Percentiles rank a stretch among this genome's conserved stretches.
Evolutionary conservation across 2,329 filamentous ascomycete genomes (phyloP).

Genomic region (Pseudogymnoascus sp.): DNA sequence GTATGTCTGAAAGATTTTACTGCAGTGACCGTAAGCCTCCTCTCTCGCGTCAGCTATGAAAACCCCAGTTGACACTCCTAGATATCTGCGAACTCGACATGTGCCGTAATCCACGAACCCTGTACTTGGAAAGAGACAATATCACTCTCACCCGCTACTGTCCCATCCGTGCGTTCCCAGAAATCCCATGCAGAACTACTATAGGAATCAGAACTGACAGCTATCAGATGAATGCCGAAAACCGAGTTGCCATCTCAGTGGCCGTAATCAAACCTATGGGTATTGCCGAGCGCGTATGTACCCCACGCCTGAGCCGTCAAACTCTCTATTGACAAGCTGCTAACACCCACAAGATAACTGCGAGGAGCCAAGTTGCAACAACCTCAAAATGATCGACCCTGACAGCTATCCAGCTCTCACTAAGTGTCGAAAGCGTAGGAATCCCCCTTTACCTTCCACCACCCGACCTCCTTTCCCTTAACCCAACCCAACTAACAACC

Average conservation of each 20-base stretch:
- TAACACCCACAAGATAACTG: slow-evolving; percentile 1
- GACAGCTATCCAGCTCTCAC: neutral
- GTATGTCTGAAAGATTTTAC: neutral
- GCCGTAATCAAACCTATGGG: neutral
- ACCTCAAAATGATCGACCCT: neutral
- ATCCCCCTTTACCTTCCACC: neutral
- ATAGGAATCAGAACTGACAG: neutral
- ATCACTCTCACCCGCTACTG: neutral
- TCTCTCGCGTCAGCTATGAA: neutral
- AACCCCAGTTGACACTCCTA: neutral
- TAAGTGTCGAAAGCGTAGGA: neutral
- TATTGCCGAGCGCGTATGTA: neutral
- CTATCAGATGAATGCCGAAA: neutral
- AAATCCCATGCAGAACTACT: neutral
- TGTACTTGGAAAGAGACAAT: neutral
- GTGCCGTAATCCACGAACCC: neutral
- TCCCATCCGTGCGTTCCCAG: neutral
- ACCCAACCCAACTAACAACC: neutral
- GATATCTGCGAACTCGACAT: neutral
- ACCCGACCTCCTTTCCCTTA: no score
- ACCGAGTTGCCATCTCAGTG: neutral
- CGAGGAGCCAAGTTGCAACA: neutral
- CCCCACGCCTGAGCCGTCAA: neutral
- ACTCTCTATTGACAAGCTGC: neutral
- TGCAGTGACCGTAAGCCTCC: neutral